Base-by-base conservation (phyloP, 306 rosid species). In the Hylodesmum podocarpum region DNA sequence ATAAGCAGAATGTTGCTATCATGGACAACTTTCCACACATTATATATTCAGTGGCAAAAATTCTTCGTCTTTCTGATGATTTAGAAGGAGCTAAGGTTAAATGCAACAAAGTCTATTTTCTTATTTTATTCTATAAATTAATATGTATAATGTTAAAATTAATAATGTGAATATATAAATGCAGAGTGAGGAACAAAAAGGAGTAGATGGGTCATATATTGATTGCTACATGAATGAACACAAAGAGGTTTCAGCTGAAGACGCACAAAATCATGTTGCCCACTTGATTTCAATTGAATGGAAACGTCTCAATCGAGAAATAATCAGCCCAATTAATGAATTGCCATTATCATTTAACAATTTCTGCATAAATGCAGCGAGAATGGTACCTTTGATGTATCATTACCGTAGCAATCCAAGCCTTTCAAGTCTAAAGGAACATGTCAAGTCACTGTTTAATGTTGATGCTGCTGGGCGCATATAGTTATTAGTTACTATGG, bases 381-480 rank as follows among this genome's bases (percentile, higher is more conserved):
- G 93, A 85, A 80, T 86, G 88, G 92, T 86, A 2, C 91, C 90
- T 8, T 31, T 81, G 40, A 76, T 88, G 87, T 88, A 90, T 21
- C 63, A 78, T 44, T 84, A 83, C 39, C 70, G 83, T 33, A 55
- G 58, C 10, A 74, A 87, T 58, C 86, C 81, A 53, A 40, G 85
- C 62, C 84, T 86, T 51, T 78, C 80, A 14, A 53, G 18, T 28
- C 84, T 90, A 0, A 74, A 70, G 62, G 55, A 87, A 46, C 73
- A 87, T n/a, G 39, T 81, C 18, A 84, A 84, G 27, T 77, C 75
- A 6, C 1, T 84, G 55, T 75, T 84, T 14, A 63, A 6, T 59
- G 82, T 29, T 59, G 57, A 28, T 16, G 4, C 15, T 29, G 64
- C n/a, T n/a, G n/a, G n/a, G n/a, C n/a, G n/a, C n/a, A n/a, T n/a